Percentiles rank a stretch among this genome's conserved stretches.
Conservation (phyloP, 805 yeast species). For the Metschnikowia borealis region DNA sequence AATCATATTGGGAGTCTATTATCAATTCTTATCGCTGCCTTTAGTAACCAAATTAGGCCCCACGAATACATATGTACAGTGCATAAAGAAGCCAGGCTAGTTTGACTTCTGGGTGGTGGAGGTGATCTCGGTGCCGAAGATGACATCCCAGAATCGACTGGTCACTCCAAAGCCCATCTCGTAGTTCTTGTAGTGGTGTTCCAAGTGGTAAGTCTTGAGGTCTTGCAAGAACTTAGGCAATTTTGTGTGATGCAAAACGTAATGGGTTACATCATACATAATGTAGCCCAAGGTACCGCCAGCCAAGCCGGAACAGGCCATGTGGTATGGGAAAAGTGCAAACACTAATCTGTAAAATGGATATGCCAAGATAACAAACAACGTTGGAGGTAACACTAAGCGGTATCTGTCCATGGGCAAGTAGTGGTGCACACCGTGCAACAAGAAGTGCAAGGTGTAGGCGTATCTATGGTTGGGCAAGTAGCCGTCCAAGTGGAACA, state of each 20-base stretch:
- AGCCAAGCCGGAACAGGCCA: slow-evolving; percentile 89
- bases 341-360: slow-evolving; percentile 85
- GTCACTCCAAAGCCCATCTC: slow-evolving; percentile 97
- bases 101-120: slow-evolving; percentile 44
- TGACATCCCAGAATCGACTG: slow-evolving; percentile 86
- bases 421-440: slow-evolving; percentile 96
- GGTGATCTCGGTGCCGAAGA: slow-evolving; percentile 77
- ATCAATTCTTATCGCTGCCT: background rate
- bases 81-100: slow-evolving; percentile 7
- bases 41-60: background rate
- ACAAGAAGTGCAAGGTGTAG: slow-evolving; percentile 77
- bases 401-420: slow-evolving; percentile 94
- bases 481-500: slow-evolving; percentile 86
- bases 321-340: slow-evolving; percentile 67
- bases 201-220: slow-evolving; percentile 86
- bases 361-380: slow-evolving; percentile 63
- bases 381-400: slow-evolving; percentile 94
- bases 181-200: slow-evolving; percentile 96
- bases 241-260: slow-evolving; percentile 82
- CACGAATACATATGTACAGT: background rate
- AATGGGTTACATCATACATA: slow-evolving; percentile 90
- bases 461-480: slow-evolving; percentile 77
- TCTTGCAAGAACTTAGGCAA: slow-evolving; percentile 75
- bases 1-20: background rate
- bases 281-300: slow-evolving; percentile 96